Percentiles rank a stretch among this genome's conserved stretches.
phyloP scores from a whole-genome alignment of 2,329 filamentous ascomycete genomes.

The Colletotrichum costaricense region DNA sequence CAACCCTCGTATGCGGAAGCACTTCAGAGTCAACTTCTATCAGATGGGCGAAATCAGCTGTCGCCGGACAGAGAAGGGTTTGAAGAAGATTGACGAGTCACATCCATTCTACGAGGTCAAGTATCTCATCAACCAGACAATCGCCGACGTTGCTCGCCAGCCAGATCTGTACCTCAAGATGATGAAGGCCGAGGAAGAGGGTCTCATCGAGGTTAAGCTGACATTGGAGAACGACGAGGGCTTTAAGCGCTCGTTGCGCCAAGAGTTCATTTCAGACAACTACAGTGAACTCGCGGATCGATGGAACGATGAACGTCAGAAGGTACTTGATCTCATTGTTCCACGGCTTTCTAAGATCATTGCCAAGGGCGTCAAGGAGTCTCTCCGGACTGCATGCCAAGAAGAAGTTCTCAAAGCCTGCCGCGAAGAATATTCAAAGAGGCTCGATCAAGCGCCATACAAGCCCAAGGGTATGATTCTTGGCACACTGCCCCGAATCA shows the following conservation, averaged over 20 bases:
- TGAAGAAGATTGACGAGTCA: slow-evolving; percentile 92
- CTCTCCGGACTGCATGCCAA: slow-evolving; percentile 92
- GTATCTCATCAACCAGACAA: slow-evolving; percentile 90
- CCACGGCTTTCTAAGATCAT: slow-evolving; percentile 86
- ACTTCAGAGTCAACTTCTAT: slow-evolving; percentile 86
- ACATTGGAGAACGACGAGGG: slow-evolving; percentile 79
- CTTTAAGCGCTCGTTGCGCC: slow-evolving; percentile 81
- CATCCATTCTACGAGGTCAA: slow-evolving; percentile 99
- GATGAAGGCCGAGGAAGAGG: slow-evolving; percentile 96
- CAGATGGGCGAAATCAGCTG: slow-evolving; percentile 87
- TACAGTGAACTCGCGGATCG: slow-evolving; percentile 94
- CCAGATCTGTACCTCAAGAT: slow-evolving; percentile 96
- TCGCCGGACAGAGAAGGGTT: slow-evolving; percentile 90
- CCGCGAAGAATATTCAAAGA: slow-evolving; percentile 87
- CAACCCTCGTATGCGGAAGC: slow-evolving; percentile 89
- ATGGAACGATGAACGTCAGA: slow-evolving; percentile 90
- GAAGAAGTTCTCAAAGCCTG: slow-evolving; percentile 90
- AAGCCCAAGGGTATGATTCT: slow-evolving; percentile 93
- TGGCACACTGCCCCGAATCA: slow-evolving; percentile 87
- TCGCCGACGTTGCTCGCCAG: slow-evolving; percentile 81
- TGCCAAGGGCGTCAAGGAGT: slow-evolving; percentile 93
- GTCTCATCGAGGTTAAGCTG: slow-evolving; percentile 87
- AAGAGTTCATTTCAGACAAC: slow-evolving; percentile 92
- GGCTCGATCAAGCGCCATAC: slow-evolving; percentile 94
- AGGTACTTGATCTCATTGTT: slow-evolving; percentile 85